These are phyloP conservation scores for Kluyveromyces nonfermentans DNA, from an alignment of 805 yeast genomes.

Conservation along the genomic window DNA sequence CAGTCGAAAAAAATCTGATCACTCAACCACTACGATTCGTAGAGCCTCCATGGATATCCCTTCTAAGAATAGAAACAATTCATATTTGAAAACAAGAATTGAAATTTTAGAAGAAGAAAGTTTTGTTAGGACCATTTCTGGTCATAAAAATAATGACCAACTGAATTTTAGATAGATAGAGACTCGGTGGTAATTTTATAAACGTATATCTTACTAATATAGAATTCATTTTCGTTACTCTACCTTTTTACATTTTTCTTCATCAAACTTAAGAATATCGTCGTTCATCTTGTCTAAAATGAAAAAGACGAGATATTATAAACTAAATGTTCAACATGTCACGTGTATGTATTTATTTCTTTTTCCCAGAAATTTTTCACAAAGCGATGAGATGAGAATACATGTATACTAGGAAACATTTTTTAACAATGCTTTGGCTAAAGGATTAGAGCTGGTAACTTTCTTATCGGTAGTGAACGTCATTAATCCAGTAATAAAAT, in stretches of 20 bases:
- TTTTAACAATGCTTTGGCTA: neutral
- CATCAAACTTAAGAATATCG: no score
- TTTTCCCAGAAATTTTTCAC: constrained; percentile 3
- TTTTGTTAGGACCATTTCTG: constrained; percentile 8
- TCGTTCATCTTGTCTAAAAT: no score
- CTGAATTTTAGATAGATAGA: neutral
- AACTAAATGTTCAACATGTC: no score
- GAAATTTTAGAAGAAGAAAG: constrained; percentile 27
- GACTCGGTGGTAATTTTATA: neutral
- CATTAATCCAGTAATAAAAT: neutral
- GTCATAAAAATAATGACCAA: constrained; percentile 4
- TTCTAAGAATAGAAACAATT: constrained; percentile 18
- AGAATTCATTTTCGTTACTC: neutral
- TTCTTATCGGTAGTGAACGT: no score
- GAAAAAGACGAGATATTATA: no score
- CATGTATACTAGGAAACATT: neutral
- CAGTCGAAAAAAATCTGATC: neutral
- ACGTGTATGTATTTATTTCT: constrained; percentile 1
- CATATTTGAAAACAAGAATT: constrained; percentile 25
- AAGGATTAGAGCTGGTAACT: neutral
- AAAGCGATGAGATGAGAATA: constrained; percentile 9
- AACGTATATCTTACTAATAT: neutral
- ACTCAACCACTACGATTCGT: constrained; percentile 5
- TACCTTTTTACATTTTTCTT: no score
- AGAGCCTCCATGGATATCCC: constrained; percentile 29